These are phyloP conservation scores for Lactifluus volemus DNA, from an alignment of 768 basidiomycete genomes.

Conservation along the genomic window DNA sequence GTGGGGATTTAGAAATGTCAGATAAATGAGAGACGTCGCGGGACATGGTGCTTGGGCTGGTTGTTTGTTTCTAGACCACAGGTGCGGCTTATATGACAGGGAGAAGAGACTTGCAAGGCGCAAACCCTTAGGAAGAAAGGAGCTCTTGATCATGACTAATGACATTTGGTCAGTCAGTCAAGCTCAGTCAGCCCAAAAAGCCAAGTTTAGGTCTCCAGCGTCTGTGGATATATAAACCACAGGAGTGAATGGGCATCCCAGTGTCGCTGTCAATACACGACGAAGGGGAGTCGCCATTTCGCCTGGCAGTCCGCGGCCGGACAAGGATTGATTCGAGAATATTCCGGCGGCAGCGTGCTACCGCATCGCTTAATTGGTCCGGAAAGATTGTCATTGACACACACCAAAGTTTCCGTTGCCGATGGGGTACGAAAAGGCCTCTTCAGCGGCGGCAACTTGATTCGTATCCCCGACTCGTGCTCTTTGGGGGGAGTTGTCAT, in stretches of 20 bases:
- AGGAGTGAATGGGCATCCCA: neutral
- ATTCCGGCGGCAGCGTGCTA: neutral
- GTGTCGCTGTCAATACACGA: neutral
- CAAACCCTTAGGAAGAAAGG: neutral
- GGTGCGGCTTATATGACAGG: neutral
- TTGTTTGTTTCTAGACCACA: neutral
- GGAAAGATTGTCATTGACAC: no score
- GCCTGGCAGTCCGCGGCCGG: neutral
- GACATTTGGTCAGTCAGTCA: neutral
- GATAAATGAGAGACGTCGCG: conserved; percentile 32
- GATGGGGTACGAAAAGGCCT: no score
- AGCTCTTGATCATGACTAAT: neutral
- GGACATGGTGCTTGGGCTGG: neutral
- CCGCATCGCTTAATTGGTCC: no score
- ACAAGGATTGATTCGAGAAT: neutral
- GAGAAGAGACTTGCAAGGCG: neutral
- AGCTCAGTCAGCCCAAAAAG: neutral
- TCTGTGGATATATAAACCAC: neutral
- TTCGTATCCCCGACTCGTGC: no score
- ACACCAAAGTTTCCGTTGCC: no score
- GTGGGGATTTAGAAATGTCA: conserved; percentile 46
- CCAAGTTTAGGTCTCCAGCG: no score
- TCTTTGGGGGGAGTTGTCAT: no score
- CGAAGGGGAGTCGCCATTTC: neutral
- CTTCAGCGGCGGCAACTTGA: no score